A percentile compares a stretch with the other conserved stretches of the same genome.
These are phyloP conservation scores for Amaranthus hypochondriacus DNA, from an alignment of 148 eudicot species.

Conservation along the genomic window DNA sequence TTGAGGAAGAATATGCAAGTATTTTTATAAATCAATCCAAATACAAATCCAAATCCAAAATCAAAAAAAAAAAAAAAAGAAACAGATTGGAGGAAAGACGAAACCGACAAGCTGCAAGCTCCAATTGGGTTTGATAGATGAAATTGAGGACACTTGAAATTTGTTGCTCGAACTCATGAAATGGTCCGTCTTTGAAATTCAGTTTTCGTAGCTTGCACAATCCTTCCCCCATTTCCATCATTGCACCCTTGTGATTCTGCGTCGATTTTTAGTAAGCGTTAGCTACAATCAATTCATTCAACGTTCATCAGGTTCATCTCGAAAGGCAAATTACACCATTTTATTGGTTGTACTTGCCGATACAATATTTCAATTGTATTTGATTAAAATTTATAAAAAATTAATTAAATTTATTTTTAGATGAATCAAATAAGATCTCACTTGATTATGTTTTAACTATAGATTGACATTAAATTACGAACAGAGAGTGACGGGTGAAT, in stretches of 20 bases:
- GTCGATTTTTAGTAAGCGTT: background rate
- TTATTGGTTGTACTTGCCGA: no score
- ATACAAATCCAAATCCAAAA: background rate
- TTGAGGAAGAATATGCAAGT: background rate
- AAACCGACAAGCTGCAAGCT: constrained; percentile 81
- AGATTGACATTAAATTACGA: no score
- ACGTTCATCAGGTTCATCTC: background rate
- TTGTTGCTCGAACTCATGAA: constrained; percentile 64
- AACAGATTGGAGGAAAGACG: background rate
- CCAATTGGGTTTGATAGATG: constrained; percentile 83
- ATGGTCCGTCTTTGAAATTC: constrained; percentile 57
- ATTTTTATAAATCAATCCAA: background rate
- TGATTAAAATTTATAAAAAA: no score
- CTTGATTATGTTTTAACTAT: no score
- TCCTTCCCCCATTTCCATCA: constrained; percentile 91
- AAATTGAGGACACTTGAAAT: constrained; percentile 76
- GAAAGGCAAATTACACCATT: no score
- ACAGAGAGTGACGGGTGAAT: no score
- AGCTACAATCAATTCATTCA: background rate
- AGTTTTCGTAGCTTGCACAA: constrained; percentile 68
- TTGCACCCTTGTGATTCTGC: constrained; percentile 85
- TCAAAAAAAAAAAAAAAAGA: background rate
- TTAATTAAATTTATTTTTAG: no score
- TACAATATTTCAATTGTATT: no score
- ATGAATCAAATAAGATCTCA: no score